phyloP scores from a whole-genome alignment of 805 yeast species.

The Zygosaccharomyces siamensis region DNA sequence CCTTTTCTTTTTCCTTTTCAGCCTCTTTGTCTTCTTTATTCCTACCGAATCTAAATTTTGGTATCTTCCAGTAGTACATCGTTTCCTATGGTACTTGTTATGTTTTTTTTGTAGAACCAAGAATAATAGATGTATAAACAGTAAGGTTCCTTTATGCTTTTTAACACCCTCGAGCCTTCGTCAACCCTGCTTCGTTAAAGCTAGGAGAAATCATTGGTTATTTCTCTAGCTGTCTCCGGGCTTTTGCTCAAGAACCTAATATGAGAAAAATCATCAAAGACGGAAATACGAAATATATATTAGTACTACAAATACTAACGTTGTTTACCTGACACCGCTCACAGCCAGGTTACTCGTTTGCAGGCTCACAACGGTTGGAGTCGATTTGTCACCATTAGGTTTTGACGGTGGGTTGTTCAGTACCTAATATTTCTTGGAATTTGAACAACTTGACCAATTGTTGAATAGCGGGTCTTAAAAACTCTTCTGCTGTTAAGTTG shows the following conservation, averaged over 20 bases:
- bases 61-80: conserved; percentile 35
- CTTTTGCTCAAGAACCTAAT: background rate
- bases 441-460: conserved; percentile 63
- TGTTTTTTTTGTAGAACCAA: background rate
- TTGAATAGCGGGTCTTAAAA: conserved; percentile 55
- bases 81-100: background rate
- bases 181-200: background rate
- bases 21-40: conserved; percentile 31
- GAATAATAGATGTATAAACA: background rate
- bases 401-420: conserved; percentile 82
- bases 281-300: background rate
- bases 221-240: background rate
- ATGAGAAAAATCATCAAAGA: conserved; percentile 1
- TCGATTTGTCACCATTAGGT: conserved; percentile 42
- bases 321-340: background rate
- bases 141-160: background rate
- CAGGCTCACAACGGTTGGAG: background rate
- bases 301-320: background rate
- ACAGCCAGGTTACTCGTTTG: background rate
- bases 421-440: conserved; percentile 69
- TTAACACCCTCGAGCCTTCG: conserved; percentile 1
- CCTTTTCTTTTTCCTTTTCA: conserved; percentile 19
- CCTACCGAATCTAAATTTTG: conserved; percentile 34
- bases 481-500: conserved; percentile 56
- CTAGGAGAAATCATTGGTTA: conserved; percentile 4